These are phyloP conservation scores for Coccomyxa sp. DNA, from an alignment of 139 green algal species.

Conservation along the genomic window DNA sequence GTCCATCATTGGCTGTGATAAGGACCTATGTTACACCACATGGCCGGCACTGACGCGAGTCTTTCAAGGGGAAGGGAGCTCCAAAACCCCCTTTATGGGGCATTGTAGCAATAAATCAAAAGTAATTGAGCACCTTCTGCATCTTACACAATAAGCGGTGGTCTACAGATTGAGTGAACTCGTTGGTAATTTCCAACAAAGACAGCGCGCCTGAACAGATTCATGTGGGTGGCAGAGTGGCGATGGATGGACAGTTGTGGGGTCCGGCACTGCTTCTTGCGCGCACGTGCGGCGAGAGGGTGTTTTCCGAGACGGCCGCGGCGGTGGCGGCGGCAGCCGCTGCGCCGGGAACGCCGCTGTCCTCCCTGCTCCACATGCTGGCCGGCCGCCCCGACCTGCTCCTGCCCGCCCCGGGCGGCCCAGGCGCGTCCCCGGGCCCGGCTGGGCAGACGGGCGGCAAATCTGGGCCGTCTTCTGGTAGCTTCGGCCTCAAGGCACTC, in stretches of 20 bases:
- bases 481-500: background rate
- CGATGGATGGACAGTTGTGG: constrained; percentile 51
- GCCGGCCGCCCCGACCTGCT: constrained; percentile 38
- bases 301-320: constrained; percentile 25
- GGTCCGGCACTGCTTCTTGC: constrained; percentile 65
- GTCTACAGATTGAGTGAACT: no score
- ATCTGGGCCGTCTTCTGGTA: background rate
- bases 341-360: constrained; percentile 49
- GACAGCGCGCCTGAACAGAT: no score
- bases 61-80: no score
- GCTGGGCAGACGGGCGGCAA: no score
- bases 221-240: constrained; percentile 19
- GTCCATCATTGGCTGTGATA: no score
- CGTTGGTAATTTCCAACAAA: no score
- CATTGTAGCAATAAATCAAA: no score
- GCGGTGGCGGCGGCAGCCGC: constrained; percentile 34
- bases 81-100: no score
- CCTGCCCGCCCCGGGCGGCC: constrained; percentile 10
- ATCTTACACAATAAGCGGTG: no score
- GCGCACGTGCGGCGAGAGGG: constrained; percentile 16
- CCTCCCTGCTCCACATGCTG: constrained; percentile 60
- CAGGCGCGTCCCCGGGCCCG: background rate
- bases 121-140: no score
- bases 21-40: no score
- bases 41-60: no score